These are phyloP conservation scores for Royoungia palumana DNA, from an alignment of 768 basidiomycete genomes.

Conservation along the genomic window DNA sequence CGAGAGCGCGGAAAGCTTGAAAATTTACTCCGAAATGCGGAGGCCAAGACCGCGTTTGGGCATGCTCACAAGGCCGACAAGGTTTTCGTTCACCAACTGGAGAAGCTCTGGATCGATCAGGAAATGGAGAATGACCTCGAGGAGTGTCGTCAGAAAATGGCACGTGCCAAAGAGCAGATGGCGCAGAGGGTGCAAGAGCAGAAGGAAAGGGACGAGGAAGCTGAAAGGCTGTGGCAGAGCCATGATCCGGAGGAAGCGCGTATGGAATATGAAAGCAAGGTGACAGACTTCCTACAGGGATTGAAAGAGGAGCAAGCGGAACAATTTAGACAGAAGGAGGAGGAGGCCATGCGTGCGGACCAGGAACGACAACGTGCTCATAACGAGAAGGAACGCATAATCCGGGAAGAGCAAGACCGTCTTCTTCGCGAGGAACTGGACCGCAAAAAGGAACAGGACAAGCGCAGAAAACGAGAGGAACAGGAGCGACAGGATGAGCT, in stretches of 20 bases:
- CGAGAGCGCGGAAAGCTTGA: conserved; percentile 6
- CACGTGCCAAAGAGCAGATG: conserved; percentile 20
- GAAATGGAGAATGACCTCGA: conserved; percentile 13
- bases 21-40: conserved; percentile 11
- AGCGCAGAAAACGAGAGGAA: conserved; percentile 6
- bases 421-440: conserved; percentile 5
- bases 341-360: conserved; percentile 13
- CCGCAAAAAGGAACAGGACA: conserved; percentile 1
- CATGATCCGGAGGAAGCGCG: conserved; percentile 13
- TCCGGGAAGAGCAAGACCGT: conserved; percentile 22
- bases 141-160: conserved; percentile 17
- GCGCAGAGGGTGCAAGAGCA: conserved; percentile 15
- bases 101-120: conserved; percentile 14
- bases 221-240: conserved; percentile 12
- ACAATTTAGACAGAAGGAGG: conserved; percentile 9
- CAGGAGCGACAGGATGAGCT: background rate
- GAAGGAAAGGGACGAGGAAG: conserved; percentile 18
- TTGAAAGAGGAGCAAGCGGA: conserved; percentile 6
- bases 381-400: conserved; percentile 20
- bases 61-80: conserved; percentile 19
- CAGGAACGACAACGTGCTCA: conserved; percentile 16
- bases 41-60: conserved; percentile 14
- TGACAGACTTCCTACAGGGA: conserved; percentile 18
- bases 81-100: conserved; percentile 26
- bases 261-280: conserved; percentile 16